Percentiles rank a stretch among this genome's conserved stretches.
Evolutionary conservation across 2,329 filamentous ascomycete genomes (phyloP).

Genomic region (Peltaster fructicola): DNA sequence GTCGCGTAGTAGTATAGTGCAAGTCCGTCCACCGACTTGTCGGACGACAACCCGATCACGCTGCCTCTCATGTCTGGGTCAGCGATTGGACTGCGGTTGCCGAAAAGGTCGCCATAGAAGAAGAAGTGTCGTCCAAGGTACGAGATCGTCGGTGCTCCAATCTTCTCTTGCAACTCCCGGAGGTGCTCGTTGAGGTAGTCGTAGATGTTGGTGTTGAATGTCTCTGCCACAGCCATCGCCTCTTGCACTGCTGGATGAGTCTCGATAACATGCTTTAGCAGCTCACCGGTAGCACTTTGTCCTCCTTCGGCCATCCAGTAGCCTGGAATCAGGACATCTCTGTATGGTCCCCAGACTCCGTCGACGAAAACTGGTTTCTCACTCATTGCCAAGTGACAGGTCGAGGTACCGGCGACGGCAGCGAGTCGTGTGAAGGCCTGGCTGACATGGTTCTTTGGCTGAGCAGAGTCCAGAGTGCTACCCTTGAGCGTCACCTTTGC

Average conservation of each 20-base stretch:
- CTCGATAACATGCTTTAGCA: conserved; percentile 85
- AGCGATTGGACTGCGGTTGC: conserved; percentile 85
- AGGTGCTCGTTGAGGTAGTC: conserved; percentile 86
- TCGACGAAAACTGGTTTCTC: conserved; percentile 82
- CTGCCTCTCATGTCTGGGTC: conserved; percentile 86
- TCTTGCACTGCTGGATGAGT: conserved; percentile 82
- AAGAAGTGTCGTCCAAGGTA: conserved; percentile 89
- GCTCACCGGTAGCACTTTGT: conserved; percentile 87
- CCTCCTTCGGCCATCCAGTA: conserved; percentile 97
- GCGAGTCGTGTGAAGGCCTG: conserved; percentile 88
- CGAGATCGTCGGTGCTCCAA: conserved; percentile 56
- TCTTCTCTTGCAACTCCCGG: conserved; percentile 51
- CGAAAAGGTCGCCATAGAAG: conserved; percentile 96
- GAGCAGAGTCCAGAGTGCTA: conserved; percentile 28
- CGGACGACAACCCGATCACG: conserved; percentile 69
- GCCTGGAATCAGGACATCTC: conserved; percentile 76
- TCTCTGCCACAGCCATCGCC: conserved; percentile 60
- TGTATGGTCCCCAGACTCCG: conserved; percentile 93
- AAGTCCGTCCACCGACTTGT: conserved; percentile 73
- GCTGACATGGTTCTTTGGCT: conserved; percentile 65
- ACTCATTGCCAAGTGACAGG: conserved; percentile 93
- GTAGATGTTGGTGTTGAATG: conserved; percentile 77
- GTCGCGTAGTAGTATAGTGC: conserved; percentile 88
- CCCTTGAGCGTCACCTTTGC: conserved; percentile 61
- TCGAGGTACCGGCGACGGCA: conserved; percentile 89